Base-by-base conservation (phyloP, 2,329 filamentous ascomycete genomes). In the Aureobasidium sp. region DNA sequence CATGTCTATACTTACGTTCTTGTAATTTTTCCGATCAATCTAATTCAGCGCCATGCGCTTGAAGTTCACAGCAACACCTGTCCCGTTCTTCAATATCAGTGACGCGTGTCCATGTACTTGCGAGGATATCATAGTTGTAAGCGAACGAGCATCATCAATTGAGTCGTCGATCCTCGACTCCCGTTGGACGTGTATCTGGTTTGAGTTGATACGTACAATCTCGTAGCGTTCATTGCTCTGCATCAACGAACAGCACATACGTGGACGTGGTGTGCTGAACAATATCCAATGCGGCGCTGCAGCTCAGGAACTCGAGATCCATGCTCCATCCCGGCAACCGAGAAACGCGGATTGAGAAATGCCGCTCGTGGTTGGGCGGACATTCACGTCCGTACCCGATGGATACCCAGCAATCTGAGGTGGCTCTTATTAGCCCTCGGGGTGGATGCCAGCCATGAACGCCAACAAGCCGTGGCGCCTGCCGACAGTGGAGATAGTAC, bases 1-100 rank as follows among this genome's bases (percentile, higher is more conserved):
- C 34, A 60, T 36, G 34, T 60, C 27, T 36, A 41, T 41, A 60
- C 57, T 34, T 17, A 51, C 17, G 20, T 49, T 49, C 57, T 60
- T 60, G 57, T 60, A 60, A 60, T 42, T 51, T 42, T 51, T 27
- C n/a, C 11, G 25, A 55, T 27, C 25, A 15, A 48, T n/a, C 8
- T 48, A 37, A 58, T 58, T 9, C 42, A 25, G 55, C 55, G 39
- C 39, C 31, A 48, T 20, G 31, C 55, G 42, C 55, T 27, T 8
- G 11, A 37, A 39, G 7, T 31, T 31, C 5, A 48, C 15, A 17
- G 37, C 39, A 22, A 36, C 12, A 36, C 11, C 6, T 42, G 8
- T 34, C 27, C 17, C 7, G 9, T 29, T n/a, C 15, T n/a, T 11
- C 15, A 29, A n/a, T 17, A 2, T 31, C 1, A 4, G 45, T 31